Conservation (phyloP, 192 early-diverging fungal genomes). For the Coemansia sp. region DNA sequence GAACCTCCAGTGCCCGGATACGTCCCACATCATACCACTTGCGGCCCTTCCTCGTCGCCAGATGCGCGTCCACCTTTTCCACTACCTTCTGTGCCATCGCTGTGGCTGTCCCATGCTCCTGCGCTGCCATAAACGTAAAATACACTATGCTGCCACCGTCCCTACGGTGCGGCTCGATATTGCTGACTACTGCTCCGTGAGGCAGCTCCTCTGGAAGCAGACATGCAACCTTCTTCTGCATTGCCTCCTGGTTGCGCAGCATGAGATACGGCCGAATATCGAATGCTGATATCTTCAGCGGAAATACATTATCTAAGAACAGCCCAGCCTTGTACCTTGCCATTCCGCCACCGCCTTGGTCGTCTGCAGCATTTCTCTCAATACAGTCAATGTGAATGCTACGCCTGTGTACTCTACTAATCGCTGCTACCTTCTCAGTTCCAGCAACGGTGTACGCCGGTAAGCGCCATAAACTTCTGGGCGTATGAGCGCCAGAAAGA, state of each 20-base stretch:
- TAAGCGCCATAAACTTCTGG: neutral
- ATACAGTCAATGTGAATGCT: slow-evolving; percentile 32
- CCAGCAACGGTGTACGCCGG: neutral
- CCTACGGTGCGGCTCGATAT: slow-evolving; percentile 37
- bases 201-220: slow-evolving; percentile 39
- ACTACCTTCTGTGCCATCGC: slow-evolving; percentile 24
- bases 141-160: slow-evolving; percentile 51
- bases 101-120: slow-evolving; percentile 13
- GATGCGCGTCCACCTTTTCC: slow-evolving; percentile 40
- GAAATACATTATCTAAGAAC: slow-evolving; percentile 55
- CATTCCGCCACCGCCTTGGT: neutral
- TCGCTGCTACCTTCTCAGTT: neutral
- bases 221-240: slow-evolving; percentile 23
- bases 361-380: slow-evolving; percentile 1
- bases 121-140: slow-evolving; percentile 31
- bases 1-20: slow-evolving; percentile 66
- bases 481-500: neutral
- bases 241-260: slow-evolving; percentile 30
- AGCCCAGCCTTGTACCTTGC: slow-evolving; percentile 42
- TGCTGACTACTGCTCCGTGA: slow-evolving; percentile 23
- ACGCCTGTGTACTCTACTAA: neutral
- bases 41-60: slow-evolving; percentile 58
- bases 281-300: slow-evolving; percentile 44
- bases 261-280: slow-evolving; percentile 51
- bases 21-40: slow-evolving; percentile 68